Conservation (phyloP, 495 filamentous ascomycete species). For the Penicillium lividum region DNA sequence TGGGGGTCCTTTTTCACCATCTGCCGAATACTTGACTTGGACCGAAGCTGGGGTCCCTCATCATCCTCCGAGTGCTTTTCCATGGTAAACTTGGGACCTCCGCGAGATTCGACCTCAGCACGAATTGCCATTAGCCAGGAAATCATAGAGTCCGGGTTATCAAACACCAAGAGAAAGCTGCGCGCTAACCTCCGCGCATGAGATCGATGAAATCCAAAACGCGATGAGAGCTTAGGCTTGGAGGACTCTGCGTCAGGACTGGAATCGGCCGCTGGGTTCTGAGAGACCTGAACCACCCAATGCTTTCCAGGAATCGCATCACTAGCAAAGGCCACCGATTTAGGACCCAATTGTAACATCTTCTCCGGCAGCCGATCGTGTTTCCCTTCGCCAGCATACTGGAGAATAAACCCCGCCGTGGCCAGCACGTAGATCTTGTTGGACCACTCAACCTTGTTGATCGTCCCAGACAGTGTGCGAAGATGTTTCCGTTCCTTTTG, state of each 20-base stretch:
- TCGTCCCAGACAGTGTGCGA: conserved; percentile 58
- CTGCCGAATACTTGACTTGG: conserved; percentile 35
- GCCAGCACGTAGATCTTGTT: conserved; percentile 81
- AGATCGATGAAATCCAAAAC: conserved; percentile 66
- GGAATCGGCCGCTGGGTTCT: conserved; percentile 62
- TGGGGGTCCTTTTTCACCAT: conserved; percentile 54
- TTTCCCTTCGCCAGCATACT: conserved; percentile 80
- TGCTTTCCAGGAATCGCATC: conserved; percentile 91
- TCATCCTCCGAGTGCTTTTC: conserved; percentile 46
- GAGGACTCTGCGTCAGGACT: conserved; percentile 52
- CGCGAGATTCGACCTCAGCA: conserved; percentile 66
- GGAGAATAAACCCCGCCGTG: conserved; percentile 80
- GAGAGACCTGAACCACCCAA: conserved; percentile 90
- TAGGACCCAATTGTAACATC: conserved; percentile 75
- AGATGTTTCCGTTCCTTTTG: conserved; percentile 46
- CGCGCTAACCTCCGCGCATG: conserved; percentile 61
- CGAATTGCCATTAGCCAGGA: conserved; percentile 68
- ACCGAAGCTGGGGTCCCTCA: conserved; percentile 41
- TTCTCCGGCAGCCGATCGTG: conserved; percentile 85
- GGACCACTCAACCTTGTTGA: conserved; percentile 71
- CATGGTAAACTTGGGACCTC: conserved; percentile 64
- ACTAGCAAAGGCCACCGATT: conserved; percentile 90
- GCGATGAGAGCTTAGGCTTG: conserved; percentile 41
- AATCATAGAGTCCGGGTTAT: conserved; percentile 82
- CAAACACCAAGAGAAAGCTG: conserved; percentile 77